Evolutionary conservation across 192 early-diverging fungal genomes (phyloP), one percentile per base, ranked within the genome.

Genomic region (Coemansia sp.): DNA sequence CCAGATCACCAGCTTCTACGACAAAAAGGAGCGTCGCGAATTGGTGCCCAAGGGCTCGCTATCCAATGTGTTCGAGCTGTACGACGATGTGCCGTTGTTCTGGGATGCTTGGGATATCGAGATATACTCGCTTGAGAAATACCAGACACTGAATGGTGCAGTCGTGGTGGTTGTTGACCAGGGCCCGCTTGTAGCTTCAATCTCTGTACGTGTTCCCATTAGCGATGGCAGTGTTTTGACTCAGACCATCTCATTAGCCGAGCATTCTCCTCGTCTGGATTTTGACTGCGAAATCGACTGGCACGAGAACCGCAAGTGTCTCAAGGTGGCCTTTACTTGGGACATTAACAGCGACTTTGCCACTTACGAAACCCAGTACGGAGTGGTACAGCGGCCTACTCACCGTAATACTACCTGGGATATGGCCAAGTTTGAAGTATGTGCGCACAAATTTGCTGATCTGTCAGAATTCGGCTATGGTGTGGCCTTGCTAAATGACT

Each of bases 331-430:
- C 51, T 97, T 98, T 70, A 82, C 89, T 0, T 85, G 92, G 78
- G 88, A 96, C 62, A 87, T 99, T 30, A 45, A 61, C 42, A 82
- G 83, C 47, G 94, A 99, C 67, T 47, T 74, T 35, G 91, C 90
- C 30, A 99, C 94, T 0, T 99, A 96, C 64, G 96, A 99, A 59
- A 92, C 93, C 10, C 94, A 95, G 68, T 96, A 90, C 79, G 96
- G 96, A 8, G 86, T 84, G 15, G 74, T 97, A 12, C 90, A 91
- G 65, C 79, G 97, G 12, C 92, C 97, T 4, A 97, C 97, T 15
- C 96, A 97, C 44, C 92, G 83, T 80, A 99, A 98, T 69, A 99
- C 89, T 5, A 82, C 84, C 28, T 96, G 93, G 86, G 94, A 92
- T 40, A 79, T 81, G 81, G 83, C 74, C 23, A 88, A 90, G 49